Evolutionary conservation across 371 early-diverging fungal genomes (phyloP).

Genomic region (Mucor lusitanicus): DNA sequence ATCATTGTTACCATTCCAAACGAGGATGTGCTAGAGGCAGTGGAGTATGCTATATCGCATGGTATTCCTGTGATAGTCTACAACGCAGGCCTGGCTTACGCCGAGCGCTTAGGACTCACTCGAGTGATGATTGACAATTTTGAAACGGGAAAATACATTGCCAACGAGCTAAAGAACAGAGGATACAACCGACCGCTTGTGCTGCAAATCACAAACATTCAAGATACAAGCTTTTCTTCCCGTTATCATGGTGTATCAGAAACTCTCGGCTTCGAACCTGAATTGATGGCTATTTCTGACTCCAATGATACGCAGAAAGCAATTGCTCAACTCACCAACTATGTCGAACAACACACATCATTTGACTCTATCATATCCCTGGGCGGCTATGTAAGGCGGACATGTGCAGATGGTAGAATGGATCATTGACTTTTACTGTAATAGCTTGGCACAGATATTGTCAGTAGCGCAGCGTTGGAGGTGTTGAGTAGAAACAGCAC

Average conservation of each 20-base stretch:
- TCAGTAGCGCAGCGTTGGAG: neutral
- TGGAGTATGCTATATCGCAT: constrained; percentile 30
- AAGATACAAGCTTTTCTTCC: neutral
- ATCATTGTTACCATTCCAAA: constrained; percentile 49
- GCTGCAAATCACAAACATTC: constrained; percentile 11
- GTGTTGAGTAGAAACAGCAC: neutral
- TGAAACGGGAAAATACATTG: constrained; percentile 38
- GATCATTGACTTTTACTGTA: neutral
- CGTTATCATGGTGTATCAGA: constrained; percentile 6
- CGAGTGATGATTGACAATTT: constrained; percentile 46
- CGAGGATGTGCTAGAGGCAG: constrained; percentile 34
- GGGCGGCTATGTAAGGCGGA: constrained; percentile 25
- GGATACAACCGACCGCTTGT: constrained; percentile 13
- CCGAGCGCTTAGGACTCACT: constrained; percentile 33
- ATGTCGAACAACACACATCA: neutral
- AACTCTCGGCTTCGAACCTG: neutral
- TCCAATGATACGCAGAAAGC: neutral
- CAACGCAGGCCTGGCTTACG: constrained; percentile 44
- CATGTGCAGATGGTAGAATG: neutral
- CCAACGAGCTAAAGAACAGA: constrained; percentile 32
- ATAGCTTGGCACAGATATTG: constrained; percentile 4
- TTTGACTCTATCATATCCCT: constrained; percentile 35
- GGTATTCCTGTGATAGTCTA: constrained; percentile 47
- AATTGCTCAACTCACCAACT: neutral
- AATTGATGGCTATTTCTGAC: neutral